Percentiles rank a stretch among this genome's conserved stretches.
These are phyloP conservation scores for Cercospora berteroae DNA, from an alignment of 2,329 filamentous ascomycete species.

Conservation along the genomic window DNA sequence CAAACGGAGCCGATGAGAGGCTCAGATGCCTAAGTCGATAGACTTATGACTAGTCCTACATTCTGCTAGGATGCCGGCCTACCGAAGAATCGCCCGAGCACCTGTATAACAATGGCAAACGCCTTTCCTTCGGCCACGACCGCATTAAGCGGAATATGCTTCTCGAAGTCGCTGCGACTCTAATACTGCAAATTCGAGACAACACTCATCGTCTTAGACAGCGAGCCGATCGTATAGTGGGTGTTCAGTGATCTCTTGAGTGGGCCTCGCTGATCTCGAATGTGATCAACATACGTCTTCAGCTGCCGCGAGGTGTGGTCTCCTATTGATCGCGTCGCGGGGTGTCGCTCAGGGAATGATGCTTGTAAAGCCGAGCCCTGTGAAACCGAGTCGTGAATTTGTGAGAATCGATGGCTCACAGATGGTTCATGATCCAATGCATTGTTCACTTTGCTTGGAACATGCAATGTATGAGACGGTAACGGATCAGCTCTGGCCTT, in stretches of 20 bases:
- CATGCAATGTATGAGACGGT: background rate
- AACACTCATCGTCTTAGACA: background rate
- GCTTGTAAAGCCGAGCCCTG: background rate
- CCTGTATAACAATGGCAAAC: background rate
- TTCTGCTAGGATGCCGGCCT: background rate
- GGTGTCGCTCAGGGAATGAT: background rate
- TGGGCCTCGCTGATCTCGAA: constrained; percentile 14
- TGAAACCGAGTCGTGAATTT: background rate
- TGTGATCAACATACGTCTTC: constrained; percentile 20
- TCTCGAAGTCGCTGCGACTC: background rate
- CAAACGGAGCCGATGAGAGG: background rate
- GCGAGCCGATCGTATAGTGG: background rate
- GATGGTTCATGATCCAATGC: background rate
- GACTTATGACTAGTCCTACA: background rate
- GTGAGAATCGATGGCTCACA: background rate
- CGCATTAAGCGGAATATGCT: background rate
- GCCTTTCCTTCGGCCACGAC: background rate
- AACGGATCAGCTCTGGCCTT: background rate
- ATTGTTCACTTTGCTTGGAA: background rate
- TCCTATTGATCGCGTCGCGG: background rate
- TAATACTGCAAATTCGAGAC: background rate
- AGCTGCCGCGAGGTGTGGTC: background rate
- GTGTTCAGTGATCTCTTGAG: background rate
- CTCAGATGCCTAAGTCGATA: background rate
- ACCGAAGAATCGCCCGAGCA: background rate